Evolutionary conservation across 371 early-diverging fungal species (phyloP), one percentile per base, ranked within the genome.

Genomic region (Mortierella sp.): DNA sequence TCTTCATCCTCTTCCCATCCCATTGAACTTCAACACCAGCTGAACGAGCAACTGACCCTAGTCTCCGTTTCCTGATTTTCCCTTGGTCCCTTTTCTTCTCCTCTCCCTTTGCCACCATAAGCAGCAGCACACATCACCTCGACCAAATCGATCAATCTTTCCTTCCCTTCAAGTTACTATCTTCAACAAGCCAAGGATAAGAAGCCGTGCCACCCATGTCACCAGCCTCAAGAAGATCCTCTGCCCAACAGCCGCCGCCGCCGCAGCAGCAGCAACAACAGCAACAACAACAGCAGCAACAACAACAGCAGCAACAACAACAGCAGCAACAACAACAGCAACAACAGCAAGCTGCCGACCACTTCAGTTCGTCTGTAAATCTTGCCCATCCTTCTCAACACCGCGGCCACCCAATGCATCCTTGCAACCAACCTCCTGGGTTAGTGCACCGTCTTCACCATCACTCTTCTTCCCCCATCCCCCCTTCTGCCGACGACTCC

Each of bases 151-250:
- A 41, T 35, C 21, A 21, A 51, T 27, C 55, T 48, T 43, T 44
- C 21, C 43, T 55, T 55, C 38, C 41, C 3, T 51, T 21, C 32
- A 49, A 29, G 49, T 32, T 18, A 38, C 38, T 32, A 65, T 60
- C 32, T 29, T 16, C 18, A 60, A 32, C 63, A 29, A 60, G 63
- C 1, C 18, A 32, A 60, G 38, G 65, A 65, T 65, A 65, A 65
- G 38, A 38, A 21, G 65, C 38, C 21, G 0, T 21, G 21, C 38
- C 12, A 16, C 44, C 55, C 65, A 83, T 79, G 80, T 83, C 83
- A 10, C 83, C 83, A 24, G 80, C 77, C 21, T 79, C 83, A 11
- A 76, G 83, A 70, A 55, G 83, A 58, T 74, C 83, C 55, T 51
- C 83, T 7, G 63, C 76, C 16, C 73, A 71, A 29, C 81, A 76